Conservation (phyloP, 2,329 filamentous ascomycete species). For the Clathrospora elynae region DNA sequence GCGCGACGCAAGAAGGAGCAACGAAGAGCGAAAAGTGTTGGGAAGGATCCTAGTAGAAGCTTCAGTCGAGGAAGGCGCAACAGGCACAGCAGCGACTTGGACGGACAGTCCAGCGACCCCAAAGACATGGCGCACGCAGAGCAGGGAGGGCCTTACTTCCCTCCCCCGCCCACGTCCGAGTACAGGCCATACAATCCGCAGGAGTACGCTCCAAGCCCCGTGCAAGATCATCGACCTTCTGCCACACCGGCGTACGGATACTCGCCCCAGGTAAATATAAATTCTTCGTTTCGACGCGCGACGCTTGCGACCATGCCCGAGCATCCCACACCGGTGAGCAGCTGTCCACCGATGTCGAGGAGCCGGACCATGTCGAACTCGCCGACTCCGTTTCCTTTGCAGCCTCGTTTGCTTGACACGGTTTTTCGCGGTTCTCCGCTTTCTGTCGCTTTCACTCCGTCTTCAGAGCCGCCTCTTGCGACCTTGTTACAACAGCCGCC, state of each 20-base stretch:
- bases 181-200: conserved; percentile 47
- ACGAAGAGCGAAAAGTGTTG: conserved; percentile 36
- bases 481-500: conserved; percentile 36
- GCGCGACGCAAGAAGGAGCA: conserved; percentile 31
- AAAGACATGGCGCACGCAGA: conserved; percentile 37
- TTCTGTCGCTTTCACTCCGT: conserved; percentile 38
- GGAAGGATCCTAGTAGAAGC: conserved; percentile 31
- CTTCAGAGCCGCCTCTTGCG: conserved; percentile 46
- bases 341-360: conserved; percentile 29
- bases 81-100: conserved; percentile 29
- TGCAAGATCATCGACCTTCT: conserved; percentile 31
- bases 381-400: conserved; percentile 23
- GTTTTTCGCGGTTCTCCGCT: conserved; percentile 40
- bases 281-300: conserved; percentile 38
- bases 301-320: conserved; percentile 33
- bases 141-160: conserved; percentile 37
- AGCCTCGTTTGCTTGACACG: conserved; percentile 23
- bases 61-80: conserved; percentile 37
- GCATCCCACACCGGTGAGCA: conserved; percentile 26
- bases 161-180: conserved; percentile 41
- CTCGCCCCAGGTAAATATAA: conserved; percentile 45
- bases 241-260: conserved; percentile 37
- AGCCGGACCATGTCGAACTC: conserved; percentile 27
- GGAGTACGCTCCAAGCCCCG: conserved; percentile 35
- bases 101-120: conserved; percentile 31